A percentile compares a stretch with the other conserved stretches of the same genome.
Evolutionary conservation across 768 basidiomycete genomes (phyloP).

Genomic region (Lactarius hatsudake): DNA sequence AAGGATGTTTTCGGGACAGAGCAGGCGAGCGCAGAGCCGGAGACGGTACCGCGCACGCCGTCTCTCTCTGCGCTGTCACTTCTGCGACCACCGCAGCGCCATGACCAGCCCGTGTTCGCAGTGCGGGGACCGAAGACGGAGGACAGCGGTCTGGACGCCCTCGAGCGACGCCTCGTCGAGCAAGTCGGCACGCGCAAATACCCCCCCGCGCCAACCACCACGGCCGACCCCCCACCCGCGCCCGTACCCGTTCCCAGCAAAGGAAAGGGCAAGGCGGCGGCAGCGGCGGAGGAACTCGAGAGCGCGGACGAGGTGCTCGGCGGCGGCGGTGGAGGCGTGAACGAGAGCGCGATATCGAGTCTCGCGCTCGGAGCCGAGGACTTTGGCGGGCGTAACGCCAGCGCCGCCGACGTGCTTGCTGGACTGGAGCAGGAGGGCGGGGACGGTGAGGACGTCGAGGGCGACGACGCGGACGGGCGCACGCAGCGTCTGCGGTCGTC

Average conservation of each 20-base stretch:
- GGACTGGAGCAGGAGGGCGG: neutral
- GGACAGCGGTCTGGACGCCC: conserved; percentile 66
- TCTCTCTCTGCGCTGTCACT: conserved; percentile 35
- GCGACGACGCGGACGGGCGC: conserved; percentile 18
- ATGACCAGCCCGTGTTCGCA: neutral
- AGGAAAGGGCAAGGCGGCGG: conserved; percentile 2
- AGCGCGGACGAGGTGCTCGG: neutral
- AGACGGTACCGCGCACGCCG: conserved; percentile 27
- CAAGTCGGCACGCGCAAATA: conserved; percentile 68
- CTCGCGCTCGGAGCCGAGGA: conserved; percentile 40
- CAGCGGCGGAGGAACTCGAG: neutral
- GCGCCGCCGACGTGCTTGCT: conserved; percentile 13
- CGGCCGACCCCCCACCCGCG: neutral
- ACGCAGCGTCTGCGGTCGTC: conserved; percentile 22
- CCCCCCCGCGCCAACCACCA: conserved; percentile 25
- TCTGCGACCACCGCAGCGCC: conserved; percentile 29
- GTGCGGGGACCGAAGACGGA: conserved; percentile 8
- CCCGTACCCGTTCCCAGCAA: conserved; percentile 16
- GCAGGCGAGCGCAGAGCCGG: neutral
- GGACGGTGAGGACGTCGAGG: conserved; percentile 5
- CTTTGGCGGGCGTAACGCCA: conserved; percentile 36
- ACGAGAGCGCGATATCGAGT: conserved; percentile 50
- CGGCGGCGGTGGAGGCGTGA: conserved; percentile 30
- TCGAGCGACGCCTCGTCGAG: conserved; percentile 63
- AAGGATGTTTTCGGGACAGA: conserved; percentile 35